A percentile compares a stretch with the other conserved stretches of the same genome.
Evolutionary conservation across 768 basidiomycete species (phyloP).

Genomic region (Rubroboletus satanas): DNA sequence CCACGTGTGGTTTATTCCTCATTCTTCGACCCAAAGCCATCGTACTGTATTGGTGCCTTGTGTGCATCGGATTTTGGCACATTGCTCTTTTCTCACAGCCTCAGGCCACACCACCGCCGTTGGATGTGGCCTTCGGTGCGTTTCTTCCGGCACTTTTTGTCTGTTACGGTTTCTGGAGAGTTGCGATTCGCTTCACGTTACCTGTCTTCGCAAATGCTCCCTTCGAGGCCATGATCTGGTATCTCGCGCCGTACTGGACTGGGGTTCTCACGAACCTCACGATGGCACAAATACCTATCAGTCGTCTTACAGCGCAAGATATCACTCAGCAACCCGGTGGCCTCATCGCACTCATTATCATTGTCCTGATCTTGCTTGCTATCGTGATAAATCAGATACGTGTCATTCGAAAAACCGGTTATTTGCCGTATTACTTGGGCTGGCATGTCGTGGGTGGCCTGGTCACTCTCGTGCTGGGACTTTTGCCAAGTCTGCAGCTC

Average conservation of each 20-base stretch:
- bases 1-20: conserved; percentile 65
- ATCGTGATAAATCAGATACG: conserved; percentile 71
- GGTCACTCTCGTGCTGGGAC: conserved; percentile 59
- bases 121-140: conserved; percentile 68
- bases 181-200: conserved; percentile 69
- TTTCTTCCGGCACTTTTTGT: conserved; percentile 80
- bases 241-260: conserved; percentile 74
- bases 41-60: conserved; percentile 69
- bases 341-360: conserved; percentile 62
- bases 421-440: conserved; percentile 69
- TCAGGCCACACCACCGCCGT: conserved; percentile 56
- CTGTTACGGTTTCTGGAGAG: conserved; percentile 73
- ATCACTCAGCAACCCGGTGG: conserved; percentile 63
- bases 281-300: conserved; percentile 68
- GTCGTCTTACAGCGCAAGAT: conserved; percentile 69
- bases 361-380: conserved; percentile 55
- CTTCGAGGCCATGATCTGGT: conserved; percentile 70
- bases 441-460: conserved; percentile 73
- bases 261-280: conserved; percentile 74
- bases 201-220: conserved; percentile 66
- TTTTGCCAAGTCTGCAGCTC: conserved; percentile 64
- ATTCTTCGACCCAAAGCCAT: conserved; percentile 68
- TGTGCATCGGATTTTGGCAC: conserved; percentile 86
- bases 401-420: conserved; percentile 82
- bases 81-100: conserved; percentile 77